Base-by-base conservation (phyloP, 495 filamentous ascomycete genomes). In the Lasiosphaeriaceae sp. region DNA sequence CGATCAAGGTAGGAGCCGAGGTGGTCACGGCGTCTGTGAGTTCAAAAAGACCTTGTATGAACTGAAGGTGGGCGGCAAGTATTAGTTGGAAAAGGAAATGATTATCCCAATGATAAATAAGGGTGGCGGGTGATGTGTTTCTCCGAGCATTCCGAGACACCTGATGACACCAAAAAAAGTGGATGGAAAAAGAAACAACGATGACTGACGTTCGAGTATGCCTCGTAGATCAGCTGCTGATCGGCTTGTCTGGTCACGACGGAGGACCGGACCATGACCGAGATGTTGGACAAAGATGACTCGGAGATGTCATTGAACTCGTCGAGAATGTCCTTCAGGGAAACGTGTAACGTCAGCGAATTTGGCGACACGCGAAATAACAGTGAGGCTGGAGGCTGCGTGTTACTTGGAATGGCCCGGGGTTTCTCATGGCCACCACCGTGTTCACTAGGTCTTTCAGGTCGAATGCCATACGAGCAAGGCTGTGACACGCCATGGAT, bases 291-390 rank as follows among this genome's bases (percentile, higher is more conserved):
- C 3, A 63, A 56, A 35, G 56, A 63, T 5, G 61, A 63, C 26
- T 63, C 61, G 16, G 61, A 63, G 35, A 63, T 59, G 26, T 63
- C 61, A 54, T 46, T 54, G 48, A 63, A 63, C 20, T 63, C 61
- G 39, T 63, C 61, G 21, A 63, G 56, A 23, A 63, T 63, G 29
- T 63, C 61, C 61, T 63, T 19, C 35, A 20, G 4, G 39, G 14
- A 43, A 12, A 2, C 4, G 39, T 17, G 12, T 6, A 14, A 43
- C 26, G 14, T 17, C 14, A 16, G 39, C 39, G 39, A 43, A 17
- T 16, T 17, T 43, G 3, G 39, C 5, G 39, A 17, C 39, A 26
- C 20, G 8, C 9, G 23, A 17, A 19, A 11, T 8, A 43, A 51
- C n/a, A 39, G 7, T 35, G 16, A 17, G 20, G 16, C 22, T 21